Evolutionary conservation across 768 basidiomycete genomes (phyloP), one percentile per base, ranked within the genome.

Genomic region (Termitomyces sp.): DNA sequence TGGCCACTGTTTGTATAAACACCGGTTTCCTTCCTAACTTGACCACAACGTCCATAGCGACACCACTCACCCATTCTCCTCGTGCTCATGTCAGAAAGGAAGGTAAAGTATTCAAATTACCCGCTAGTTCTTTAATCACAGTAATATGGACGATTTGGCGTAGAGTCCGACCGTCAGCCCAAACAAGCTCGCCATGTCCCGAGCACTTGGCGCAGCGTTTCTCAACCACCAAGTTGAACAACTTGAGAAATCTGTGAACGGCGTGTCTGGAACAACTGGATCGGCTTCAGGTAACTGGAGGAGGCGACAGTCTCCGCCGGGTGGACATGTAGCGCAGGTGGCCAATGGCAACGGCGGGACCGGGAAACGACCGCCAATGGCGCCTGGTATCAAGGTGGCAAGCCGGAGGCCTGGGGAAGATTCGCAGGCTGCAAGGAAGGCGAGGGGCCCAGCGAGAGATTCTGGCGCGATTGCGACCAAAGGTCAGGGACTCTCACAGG

Each of bases 191-290:
- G 89, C 89, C 54, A 89, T 94, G 88, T 92, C 91, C 53, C 82
- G 85, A 58, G 91, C 91, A 1, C 82, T 94, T 36, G 91, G 91
- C 18, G 90, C 91, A 27, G 91, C 91, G 2, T 92, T 92, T 66
- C 80, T 94, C 56, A 88, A 80, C 59, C 91, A 94, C 62, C 90
- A 94, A 63, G 91, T 94, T 41, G 89, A 92, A 61, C 88, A 92
- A 64, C 84, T 94, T 51, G 91, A 94, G 73, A 87, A 88, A 69
- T 76, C 85, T 0, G 86, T 91, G 18, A 18, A 15, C 11, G 12
- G 15, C 22, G 50, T 25, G 39, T 72, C 76, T 29, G 57, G 43
- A 3, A 31, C 54, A 3, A 74, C 73, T 43, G 80, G 78, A 7
- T 72, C 78, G 16, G 72, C 76, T 7, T 77, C 80, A 1, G 80